Evolutionary conservation across 2,329 filamentous ascomycete genomes (phyloP), one percentile per base, ranked within the genome.

Genomic region (Aspergillus fijiensis): DNA sequence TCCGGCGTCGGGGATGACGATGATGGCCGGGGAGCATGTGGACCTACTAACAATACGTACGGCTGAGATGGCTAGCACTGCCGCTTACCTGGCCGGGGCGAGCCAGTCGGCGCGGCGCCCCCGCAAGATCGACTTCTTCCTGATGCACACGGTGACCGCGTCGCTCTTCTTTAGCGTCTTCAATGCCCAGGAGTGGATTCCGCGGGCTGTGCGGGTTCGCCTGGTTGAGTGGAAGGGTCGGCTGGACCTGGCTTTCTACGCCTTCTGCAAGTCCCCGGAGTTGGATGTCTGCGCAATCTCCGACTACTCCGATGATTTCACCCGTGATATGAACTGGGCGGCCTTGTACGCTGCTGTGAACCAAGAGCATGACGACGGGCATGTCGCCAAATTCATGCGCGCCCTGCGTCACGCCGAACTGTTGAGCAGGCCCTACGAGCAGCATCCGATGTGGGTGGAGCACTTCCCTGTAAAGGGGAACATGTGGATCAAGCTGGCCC

Each of bases 41-140:
- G 21, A 23, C 21, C 21, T 23, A 23, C 21, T 23, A 23, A 23
- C 21, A 23, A 29, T n/a, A 10, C 55, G 50, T 25, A 53, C 21
- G 9, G 54, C 54, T 9, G 54, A 60, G 48, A 29, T 60, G 58
- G 9, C 56, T 10, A 60, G 55, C n/a, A 7, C 57, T 19, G 39
- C 49, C 27, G 54, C 53, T 4, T 60, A 57, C 25, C n/a, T 57
- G 39, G 58, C 58, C n/a, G 54, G 49, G 5, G 53, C 58, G 9
- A 23, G 35, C 19, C 54, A 54, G 39, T 19, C 39, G n/a, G 39
- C n/a, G 3, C 48, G 58, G 7, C 39, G 23, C 11, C n/a, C 9
- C 35, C 25, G n/a, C 5, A 60, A 60, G 54, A 49, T 60, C 10
- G 58, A 60, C 31, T 60, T 60, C 23, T 60, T 60, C 33, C 57